Conservation (phyloP, 192 early-diverging fungal genomes). For the Geosiphon pyriformis region DNA sequence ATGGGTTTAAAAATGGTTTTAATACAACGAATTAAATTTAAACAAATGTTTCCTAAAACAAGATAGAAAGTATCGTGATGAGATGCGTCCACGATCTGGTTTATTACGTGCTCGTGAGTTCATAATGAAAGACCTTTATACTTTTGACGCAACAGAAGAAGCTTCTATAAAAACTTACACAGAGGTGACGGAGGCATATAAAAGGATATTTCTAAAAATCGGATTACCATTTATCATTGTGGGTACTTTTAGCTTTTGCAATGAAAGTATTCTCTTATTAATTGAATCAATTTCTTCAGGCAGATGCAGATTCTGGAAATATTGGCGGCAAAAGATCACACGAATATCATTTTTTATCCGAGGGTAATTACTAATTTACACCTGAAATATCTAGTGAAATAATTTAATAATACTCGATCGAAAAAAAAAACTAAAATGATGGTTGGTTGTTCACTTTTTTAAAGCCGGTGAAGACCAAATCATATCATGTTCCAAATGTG, state of each 20-base stretch:
- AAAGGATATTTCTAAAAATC: constrained; percentile 66
- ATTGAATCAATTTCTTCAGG: neutral
- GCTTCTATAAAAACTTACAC: constrained; percentile 73
- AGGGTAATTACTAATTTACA: constrained; percentile 38
- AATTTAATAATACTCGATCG: no score
- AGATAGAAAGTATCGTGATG: constrained; percentile 81
- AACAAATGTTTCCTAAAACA: no score
- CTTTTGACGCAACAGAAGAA: constrained; percentile 69
- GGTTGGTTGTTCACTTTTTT: no score
- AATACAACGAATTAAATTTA: no score
- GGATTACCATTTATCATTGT: constrained; percentile 75
- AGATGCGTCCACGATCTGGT: constrained; percentile 76
- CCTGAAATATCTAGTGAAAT: no score
- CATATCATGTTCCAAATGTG: constrained; percentile 64
- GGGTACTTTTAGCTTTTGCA: constrained; percentile 25
- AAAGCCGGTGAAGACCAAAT: constrained; percentile 80
- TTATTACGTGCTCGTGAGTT: constrained; percentile 85
- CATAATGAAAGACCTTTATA: constrained; percentile 95
- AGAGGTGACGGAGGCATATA: constrained; percentile 68
- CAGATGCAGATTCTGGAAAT: constrained; percentile 77
- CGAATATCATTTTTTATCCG: constrained; percentile 80
- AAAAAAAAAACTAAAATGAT: no score
- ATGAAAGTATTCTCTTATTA: neutral
- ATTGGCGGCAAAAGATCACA: constrained; percentile 87
- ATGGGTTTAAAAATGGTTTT: no score